Percentiles rank a stretch among this genome's conserved stretches.
Evolutionary conservation across 2,329 filamentous ascomycete genomes (phyloP).

Genomic region (Alternaria hordeiaustralica): DNA sequence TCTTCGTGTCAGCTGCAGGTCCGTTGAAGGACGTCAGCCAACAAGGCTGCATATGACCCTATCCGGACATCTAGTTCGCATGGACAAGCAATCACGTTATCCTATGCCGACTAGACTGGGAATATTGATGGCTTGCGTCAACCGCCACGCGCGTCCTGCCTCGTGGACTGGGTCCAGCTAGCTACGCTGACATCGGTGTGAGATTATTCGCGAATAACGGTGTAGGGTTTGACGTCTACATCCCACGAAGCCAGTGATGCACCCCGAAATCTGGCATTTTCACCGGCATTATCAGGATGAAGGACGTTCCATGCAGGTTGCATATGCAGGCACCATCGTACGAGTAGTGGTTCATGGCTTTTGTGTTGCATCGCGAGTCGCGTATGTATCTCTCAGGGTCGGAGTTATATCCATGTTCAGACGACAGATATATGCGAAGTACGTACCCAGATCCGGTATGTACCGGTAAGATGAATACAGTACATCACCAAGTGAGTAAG

Average conservation of each 20-base stretch:
- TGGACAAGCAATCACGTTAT: constrained; percentile 28
- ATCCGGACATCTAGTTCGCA: constrained; percentile 22
- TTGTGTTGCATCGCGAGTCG: not conserved
- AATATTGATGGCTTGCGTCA: constrained; percentile 8
- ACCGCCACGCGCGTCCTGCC: not conserved
- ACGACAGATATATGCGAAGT: not conserved
- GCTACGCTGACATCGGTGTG: constrained; percentile 10
- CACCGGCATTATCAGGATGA: not conserved
- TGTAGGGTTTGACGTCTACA: not conserved
- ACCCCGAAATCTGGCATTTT: not conserved
- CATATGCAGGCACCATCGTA: constrained; percentile 13
- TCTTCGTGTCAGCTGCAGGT: constrained; percentile 38
- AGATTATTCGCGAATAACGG: constrained; percentile 3
- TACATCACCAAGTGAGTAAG: not conserved
- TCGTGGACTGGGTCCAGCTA: constrained; percentile 8
- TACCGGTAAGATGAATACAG: not conserved
- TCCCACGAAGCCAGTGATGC: not conserved
- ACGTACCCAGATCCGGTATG: not conserved
- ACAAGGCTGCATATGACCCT: constrained; percentile 3
- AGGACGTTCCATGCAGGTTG: not conserved
- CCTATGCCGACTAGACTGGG: not conserved
- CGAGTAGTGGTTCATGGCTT: not conserved
- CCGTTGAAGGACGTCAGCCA: constrained; percentile 18
- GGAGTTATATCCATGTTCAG: not conserved
- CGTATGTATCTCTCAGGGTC: not conserved